Percentiles rank a stretch among this genome's conserved stretches.
phyloP scores from a whole-genome alignment of 148 eudicot species.

The Arctostaphylos glauca region DNA sequence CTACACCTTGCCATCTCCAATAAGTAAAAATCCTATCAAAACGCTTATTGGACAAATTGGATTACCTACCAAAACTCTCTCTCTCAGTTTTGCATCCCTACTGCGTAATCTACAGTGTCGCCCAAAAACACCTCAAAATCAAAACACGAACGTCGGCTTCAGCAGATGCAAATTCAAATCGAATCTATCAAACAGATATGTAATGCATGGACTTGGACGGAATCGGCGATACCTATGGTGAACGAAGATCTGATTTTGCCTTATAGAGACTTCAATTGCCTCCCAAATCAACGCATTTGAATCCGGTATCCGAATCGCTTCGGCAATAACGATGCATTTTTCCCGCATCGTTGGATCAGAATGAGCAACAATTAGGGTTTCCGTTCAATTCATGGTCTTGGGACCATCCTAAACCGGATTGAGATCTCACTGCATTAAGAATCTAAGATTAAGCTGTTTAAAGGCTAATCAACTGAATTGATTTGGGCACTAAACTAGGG shows the following conservation, averaged over 20 bases:
- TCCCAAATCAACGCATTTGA: not conserved
- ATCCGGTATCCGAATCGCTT: not conserved
- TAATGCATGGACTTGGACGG: conserved; percentile 3
- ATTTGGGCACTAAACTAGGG: not conserved
- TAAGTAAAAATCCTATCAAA: not conserved
- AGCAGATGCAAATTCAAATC: not conserved
- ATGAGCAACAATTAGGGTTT: not conserved
- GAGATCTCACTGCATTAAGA: not conserved
- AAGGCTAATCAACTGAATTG: not conserved
- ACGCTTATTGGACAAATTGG: not conserved
- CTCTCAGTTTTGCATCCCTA: not conserved
- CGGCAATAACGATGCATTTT: not conserved
- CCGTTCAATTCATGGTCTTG: not conserved
- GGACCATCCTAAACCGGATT: not conserved
- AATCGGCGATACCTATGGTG: conserved; percentile 5
- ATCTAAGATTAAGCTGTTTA: not conserved
- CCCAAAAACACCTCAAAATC: not conserved
- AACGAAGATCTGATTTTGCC: not conserved
- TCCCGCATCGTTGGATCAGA: not conserved
- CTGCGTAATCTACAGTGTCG: not conserved
- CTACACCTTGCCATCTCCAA: conserved; percentile 23
- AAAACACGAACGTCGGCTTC: not conserved
- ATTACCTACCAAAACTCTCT: not conserved
- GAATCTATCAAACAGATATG: not conserved
- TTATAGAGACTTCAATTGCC: not conserved